These are phyloP conservation scores for Cystobasidiaceae sp. DNA, from an alignment of 1,284 basidiomycete genomes.

Conservation along the genomic window DNA sequence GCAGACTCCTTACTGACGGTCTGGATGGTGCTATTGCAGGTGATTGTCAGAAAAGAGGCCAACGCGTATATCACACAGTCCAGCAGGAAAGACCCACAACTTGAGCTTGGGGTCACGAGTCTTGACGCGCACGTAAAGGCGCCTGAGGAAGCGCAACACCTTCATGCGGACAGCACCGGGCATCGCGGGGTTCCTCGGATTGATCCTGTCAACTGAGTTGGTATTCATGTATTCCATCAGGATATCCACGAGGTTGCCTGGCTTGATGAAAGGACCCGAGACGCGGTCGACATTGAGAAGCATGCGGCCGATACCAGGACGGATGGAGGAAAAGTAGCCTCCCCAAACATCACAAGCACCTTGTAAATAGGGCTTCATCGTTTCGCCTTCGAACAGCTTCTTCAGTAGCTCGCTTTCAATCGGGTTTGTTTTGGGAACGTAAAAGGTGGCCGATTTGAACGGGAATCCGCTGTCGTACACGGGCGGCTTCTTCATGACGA, in stretches of 20 bases:
- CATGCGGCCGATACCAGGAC: slow-evolving; percentile 10
- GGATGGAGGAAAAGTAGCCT: slow-evolving; percentile 15
- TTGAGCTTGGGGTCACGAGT: background rate
- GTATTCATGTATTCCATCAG: slow-evolving; percentile 5
- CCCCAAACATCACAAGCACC: slow-evolving; percentile 12
- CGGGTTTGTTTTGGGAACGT: background rate
- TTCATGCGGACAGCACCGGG: background rate
- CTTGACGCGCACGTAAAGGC: background rate
- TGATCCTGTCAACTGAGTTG: background rate
- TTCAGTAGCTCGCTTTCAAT: background rate
- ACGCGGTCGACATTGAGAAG: slow-evolving; percentile 7
- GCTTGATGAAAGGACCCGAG: background rate
- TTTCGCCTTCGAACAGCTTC: background rate
- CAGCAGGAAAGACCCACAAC: background rate
- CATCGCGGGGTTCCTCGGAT: slow-evolving; percentile 8
- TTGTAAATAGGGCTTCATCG: background rate
- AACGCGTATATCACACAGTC: background rate
- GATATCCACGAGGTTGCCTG: slow-evolving; percentile 15
- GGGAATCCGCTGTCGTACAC: background rate
- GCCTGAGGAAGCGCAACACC: slow-evolving; percentile 5
- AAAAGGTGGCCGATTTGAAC: background rate
- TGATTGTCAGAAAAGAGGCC: background rate
- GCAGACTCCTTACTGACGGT: background rate
- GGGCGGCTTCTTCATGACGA: slow-evolving; percentile 13
- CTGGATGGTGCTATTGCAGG: background rate